phyloP scores from a whole-genome alignment of 176 grass and related monocot species.

The Triticum aestivum region DNA sequence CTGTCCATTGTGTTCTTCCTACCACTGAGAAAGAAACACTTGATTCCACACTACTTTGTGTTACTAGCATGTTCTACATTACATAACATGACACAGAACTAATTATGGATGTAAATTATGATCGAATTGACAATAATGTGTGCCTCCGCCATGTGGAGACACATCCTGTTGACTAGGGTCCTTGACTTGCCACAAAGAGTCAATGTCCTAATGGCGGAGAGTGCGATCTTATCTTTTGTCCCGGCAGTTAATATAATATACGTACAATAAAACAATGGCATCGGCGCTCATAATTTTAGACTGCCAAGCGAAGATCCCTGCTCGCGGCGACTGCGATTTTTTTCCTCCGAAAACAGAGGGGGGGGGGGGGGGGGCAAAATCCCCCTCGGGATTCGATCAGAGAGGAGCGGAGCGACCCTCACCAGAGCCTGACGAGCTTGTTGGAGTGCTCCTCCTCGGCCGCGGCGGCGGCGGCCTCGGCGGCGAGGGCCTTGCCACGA shows the following conservation, averaged over 20 bases:
- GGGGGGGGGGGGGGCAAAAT: neutral
- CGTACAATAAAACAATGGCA: neutral
- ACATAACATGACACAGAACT: neutral
- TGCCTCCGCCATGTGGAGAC: neutral
- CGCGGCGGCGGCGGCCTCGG: conserved; percentile 47
- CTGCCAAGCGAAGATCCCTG: neutral
- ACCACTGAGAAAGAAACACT: neutral
- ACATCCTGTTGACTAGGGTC: neutral
- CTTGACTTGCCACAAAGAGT: neutral
- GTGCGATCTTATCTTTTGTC: neutral
- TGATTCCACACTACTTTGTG: neutral
- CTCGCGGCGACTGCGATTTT: neutral
- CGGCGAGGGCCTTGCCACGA: conserved; percentile 56
- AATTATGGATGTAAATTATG: conserved; percentile 3
- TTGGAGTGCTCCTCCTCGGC: conserved; percentile 65
- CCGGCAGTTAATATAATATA: neutral
- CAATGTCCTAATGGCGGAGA: neutral
- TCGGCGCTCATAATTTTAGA: neutral
- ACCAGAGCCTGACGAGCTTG: conserved; percentile 72
- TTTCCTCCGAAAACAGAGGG: conserved; percentile 1
- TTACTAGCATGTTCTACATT: neutral
- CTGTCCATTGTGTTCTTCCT: neutral
- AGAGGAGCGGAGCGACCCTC: neutral
- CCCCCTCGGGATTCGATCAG: neutral
- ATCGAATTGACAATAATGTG: neutral